Evolutionary conservation across 345 rosid genomes (phyloP).

Genomic region (Pseudoturritis turrita): DNA sequence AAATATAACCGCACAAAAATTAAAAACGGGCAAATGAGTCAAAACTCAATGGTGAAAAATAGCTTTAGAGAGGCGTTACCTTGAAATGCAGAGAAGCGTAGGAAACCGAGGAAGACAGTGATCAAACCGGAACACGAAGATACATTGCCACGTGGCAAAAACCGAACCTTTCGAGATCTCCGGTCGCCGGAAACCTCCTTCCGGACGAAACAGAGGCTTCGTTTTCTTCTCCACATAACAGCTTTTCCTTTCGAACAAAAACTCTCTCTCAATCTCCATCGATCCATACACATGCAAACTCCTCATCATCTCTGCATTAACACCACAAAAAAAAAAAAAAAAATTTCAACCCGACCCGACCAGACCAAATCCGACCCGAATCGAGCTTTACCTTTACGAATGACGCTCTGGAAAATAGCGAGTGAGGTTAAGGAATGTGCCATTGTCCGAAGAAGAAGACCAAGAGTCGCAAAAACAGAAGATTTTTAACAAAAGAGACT

Average conservation of each 20-base stretch:
- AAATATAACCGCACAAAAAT: no score
- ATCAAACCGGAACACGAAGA: slow-evolving; percentile 30
- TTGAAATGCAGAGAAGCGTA: slow-evolving; percentile 31
- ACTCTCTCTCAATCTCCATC: slow-evolving; percentile 36
- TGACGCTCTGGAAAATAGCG: slow-evolving; percentile 33
- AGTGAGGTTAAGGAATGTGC: slow-evolving; percentile 34
- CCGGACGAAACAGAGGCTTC: slow-evolving; percentile 22
- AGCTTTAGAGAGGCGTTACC: slow-evolving; percentile 33
- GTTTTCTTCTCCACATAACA: slow-evolving; percentile 30
- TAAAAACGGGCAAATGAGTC: no score
- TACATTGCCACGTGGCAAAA: slow-evolving; percentile 33
- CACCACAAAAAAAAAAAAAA: not conserved
- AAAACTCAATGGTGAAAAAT: no score
- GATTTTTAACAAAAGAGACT: not conserved
- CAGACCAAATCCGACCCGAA: not conserved
- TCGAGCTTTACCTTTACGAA: slow-evolving; percentile 22
- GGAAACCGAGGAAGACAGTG: slow-evolving; percentile 30
- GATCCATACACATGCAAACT: slow-evolving; percentile 45
- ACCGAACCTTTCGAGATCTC: slow-evolving; percentile 32
- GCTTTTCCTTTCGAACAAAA: slow-evolving; percentile 19
- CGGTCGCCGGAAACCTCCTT: slow-evolving; percentile 9
- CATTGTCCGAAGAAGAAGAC: slow-evolving; percentile 34
- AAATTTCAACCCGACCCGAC: not conserved
- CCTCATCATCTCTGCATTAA: slow-evolving; percentile 37
- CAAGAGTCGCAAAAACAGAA: slow-evolving; percentile 24